Base-by-base conservation (phyloP, 2,329 filamentous ascomycete species). In the Coniochaeta pulveracea region DNA sequence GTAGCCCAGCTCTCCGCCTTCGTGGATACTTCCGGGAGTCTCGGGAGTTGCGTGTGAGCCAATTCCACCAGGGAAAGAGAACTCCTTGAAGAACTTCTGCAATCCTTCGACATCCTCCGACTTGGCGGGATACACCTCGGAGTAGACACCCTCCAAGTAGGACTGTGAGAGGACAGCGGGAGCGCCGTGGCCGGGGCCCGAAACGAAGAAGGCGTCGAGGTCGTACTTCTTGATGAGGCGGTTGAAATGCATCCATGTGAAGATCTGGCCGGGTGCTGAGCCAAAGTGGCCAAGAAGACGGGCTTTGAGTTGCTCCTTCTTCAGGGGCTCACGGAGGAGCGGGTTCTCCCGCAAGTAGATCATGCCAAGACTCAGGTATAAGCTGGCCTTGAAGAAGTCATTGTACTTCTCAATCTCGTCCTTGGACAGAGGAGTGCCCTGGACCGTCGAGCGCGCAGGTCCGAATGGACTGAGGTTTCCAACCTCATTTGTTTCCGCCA, bases 211-310 rank as follows among this genome's bases (percentile, higher is more conserved):
- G 19, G 72, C 67, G 47, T 88, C 68, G 32, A 86, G 59, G 42
- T 83, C 72, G 47, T 85, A 81, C 56, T 85, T 86, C 55, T 81
- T 85, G 64, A 86, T 85, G 38, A 86, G 60, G 21, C 80, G 76
- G 56, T 86, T 86, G 66, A 85, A 80, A 58, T 86, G 81, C 61
- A 85, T 82, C 54, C 77, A 86, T 21, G 80, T 82, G 56, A 88
- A 86, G 37, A 80, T 76, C 55, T 86, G 82, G 10, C 81, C 82
- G n/a, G 82, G 76, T 32, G 82, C 80, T 3, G 79, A 84, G 34
- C 82, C 82, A 66, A 83, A 88, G 51, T 88, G 82, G 24, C 82
- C 82, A 3, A 88, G 63, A 7, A 86, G 63, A 42, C 82, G 73
- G 38, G 70, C 65, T 58, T 88, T 88, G 58, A 86, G 63, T 48